These are phyloP conservation scores for Pseudozyma sp. DNA, from an alignment of 1,284 basidiomycete genomes.

Conservation along the genomic window DNA sequence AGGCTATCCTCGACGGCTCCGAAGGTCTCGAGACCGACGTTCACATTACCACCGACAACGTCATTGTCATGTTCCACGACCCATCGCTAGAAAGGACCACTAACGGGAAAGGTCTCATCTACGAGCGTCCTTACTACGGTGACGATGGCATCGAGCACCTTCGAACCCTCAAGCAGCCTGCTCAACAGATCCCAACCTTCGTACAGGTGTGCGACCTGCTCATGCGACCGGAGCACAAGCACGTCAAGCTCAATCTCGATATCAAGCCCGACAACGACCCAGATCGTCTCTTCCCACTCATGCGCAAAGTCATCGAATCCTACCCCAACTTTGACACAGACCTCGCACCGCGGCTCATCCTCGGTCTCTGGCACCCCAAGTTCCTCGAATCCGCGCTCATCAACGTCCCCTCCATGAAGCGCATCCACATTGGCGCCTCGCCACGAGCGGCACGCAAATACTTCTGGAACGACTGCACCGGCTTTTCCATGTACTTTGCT, in stretches of 20 bases:
- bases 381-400: constrained; percentile 83
- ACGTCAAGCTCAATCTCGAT: constrained; percentile 74
- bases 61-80: constrained; percentile 96
- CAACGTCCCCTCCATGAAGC: constrained; percentile 82
- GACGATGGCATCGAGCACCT: constrained; percentile 80
- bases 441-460: constrained; percentile 78
- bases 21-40: constrained; percentile 78
- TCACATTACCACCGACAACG: constrained; percentile 88
- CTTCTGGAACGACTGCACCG: constrained; percentile 90
- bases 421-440: constrained; percentile 85
- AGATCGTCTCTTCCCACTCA: constrained; percentile 83
- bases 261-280: constrained; percentile 95
- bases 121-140: constrained; percentile 72
- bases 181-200: constrained; percentile 69
- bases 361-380: constrained; percentile 84
- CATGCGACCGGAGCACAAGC: constrained; percentile 63
- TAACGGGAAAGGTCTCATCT: constrained; percentile 72
- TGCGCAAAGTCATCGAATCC: constrained; percentile 79
- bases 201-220: constrained; percentile 62
- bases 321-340: constrained; percentile 81
- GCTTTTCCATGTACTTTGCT: constrained; percentile 87
- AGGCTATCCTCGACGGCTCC: constrained; percentile 65
- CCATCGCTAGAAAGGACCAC: constrained; percentile 75
- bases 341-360: constrained; percentile 88
- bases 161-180: constrained; percentile 82